Evolutionary conservation across 2,329 filamentous ascomycete genomes (phyloP).

Genomic region (Ascochyta fabae): DNA sequence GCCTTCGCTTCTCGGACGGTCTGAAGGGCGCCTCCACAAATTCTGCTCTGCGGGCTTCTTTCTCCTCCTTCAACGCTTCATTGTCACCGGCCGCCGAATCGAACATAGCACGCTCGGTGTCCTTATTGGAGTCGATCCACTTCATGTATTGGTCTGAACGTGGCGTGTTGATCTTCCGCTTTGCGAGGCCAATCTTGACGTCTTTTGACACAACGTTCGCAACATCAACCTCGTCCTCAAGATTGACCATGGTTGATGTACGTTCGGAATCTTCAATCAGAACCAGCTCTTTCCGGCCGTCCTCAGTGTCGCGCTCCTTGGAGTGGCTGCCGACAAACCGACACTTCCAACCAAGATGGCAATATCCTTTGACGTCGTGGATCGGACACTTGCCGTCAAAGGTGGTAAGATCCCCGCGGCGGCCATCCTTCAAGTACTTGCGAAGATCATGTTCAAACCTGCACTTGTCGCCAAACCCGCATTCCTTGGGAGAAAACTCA

Average conservation of each 20-base stretch:
- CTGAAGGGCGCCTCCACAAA: slow-evolving; percentile 87
- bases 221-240: slow-evolving; percentile 63
- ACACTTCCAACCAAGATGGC: slow-evolving; percentile 90
- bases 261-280: slow-evolving; percentile 65
- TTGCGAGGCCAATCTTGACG: slow-evolving; percentile 76
- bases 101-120: slow-evolving; percentile 42
- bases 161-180: slow-evolving; percentile 72
- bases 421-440: slow-evolving; percentile 80
- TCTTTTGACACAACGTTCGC: slow-evolving; percentile 75
- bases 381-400: slow-evolving; percentile 82
- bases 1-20: slow-evolving; percentile 88
- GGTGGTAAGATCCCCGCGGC: slow-evolving; percentile 77
- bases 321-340: slow-evolving; percentile 89
- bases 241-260: slow-evolving; percentile 55
- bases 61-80: slow-evolving; percentile 38
- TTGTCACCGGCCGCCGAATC: slow-evolving; percentile 45
- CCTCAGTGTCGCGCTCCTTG: slow-evolving; percentile 75
- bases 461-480: slow-evolving; percentile 80
- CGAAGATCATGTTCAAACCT: slow-evolving; percentile 83
- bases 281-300: slow-evolving; percentile 83
- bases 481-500: slow-evolving; percentile 81
- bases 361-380: slow-evolving; percentile 77
- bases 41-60: slow-evolving; percentile 74
- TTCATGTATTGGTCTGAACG: slow-evolving; percentile 77
- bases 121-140: slow-evolving; percentile 75